These are phyloP conservation scores for Termitomyces sp. DNA, from an alignment of 768 basidiomycete species.

Conservation along the genomic window DNA sequence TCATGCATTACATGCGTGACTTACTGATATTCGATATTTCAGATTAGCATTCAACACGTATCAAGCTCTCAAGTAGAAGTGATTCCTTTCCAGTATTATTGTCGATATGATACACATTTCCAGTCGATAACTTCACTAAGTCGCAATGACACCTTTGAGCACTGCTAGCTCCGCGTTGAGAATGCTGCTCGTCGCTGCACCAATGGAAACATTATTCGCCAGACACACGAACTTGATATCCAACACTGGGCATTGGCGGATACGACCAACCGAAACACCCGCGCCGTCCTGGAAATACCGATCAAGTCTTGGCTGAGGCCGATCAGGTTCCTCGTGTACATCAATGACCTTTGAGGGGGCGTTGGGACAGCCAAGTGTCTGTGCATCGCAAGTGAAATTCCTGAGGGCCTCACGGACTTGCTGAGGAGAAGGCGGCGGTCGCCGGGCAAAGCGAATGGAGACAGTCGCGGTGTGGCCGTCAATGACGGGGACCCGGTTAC, in stretches of 20 bases:
- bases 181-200: slow-evolving; percentile 94
- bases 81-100: neutral
- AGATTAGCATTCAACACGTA: neutral
- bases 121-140: neutral
- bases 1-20: too few species aligned
- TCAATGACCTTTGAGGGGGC: slow-evolving; percentile 81
- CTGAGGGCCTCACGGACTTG: slow-evolving; percentile 80
- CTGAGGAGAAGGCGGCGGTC: slow-evolving; percentile 81
- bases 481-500: slow-evolving; percentile 93
- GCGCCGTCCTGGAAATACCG: slow-evolving; percentile 87
- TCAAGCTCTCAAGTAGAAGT: neutral
- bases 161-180: slow-evolving; percentile 98
- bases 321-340: slow-evolving; percentile 89
- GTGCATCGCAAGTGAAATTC: slow-evolving; percentile 72
- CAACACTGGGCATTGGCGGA: slow-evolving; percentile 85
- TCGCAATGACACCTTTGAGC: slow-evolving; percentile 45
- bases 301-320: slow-evolving; percentile 93
- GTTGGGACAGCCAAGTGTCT: slow-evolving; percentile 71
- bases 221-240: slow-evolving; percentile 96
- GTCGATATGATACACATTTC: slow-evolving; percentile 1
- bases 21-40: neutral
- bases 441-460: slow-evolving; percentile 73
- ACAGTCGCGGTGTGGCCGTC: slow-evolving; percentile 94
- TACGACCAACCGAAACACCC: slow-evolving; percentile 85
- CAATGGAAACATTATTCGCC: slow-evolving; percentile 90